Base-by-base conservation (phyloP, 2,329 filamentous ascomycete genomes). In the Sarocladium kiliense region DNA sequence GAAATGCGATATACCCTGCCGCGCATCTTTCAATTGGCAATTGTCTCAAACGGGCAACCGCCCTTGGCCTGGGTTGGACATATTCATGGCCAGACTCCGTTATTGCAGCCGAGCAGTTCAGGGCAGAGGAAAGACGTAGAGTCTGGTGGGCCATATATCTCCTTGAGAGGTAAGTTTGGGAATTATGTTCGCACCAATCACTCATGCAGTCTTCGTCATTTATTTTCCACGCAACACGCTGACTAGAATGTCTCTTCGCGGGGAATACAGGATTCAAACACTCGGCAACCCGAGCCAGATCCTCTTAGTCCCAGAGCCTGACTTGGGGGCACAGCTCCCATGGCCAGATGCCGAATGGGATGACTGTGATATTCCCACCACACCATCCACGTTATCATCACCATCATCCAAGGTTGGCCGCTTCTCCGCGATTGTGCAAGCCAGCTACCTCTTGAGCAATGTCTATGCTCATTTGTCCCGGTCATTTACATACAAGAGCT, bases 61-160 rank as follows among this genome's bases (percentile, higher is more conserved):
- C 53, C 14, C 39, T 54, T n/a, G 53, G 53, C 34, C 30, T 54
- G 39, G 39, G 39, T 27, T 54, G 53, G 53, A 45, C 16, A 9
- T 27, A 32, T 21, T 12, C 23, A 36, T 10, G 25, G 25, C 18
- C 3, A 30, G 49, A 53, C n/a, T 36, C 53, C 39, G 21, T 11
- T 26, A 12, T 21, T 16, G 9, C 25, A 21, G 23, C 21, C 23
- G 25, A 27, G 3, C 16, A 34, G 14, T 25, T 54, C 37, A 42
- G 44, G 25, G 30, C 14, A 18, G 53, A 54, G 26, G 53, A 54
- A 34, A 39, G 25, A 32, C 34, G 39, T n/a, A 44, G 53, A 21
- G 26, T 27, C 11, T 54, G 53, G 53, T 54, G 53, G 53, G 39
- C 53, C 12, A 54, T 54, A 44, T 54, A 44, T 32, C 53, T 54